Evolutionary conservation across 345 rosid genomes (phyloP), one percentile per base, ranked within the genome.

Genomic region (Moringa oleifera): DNA sequence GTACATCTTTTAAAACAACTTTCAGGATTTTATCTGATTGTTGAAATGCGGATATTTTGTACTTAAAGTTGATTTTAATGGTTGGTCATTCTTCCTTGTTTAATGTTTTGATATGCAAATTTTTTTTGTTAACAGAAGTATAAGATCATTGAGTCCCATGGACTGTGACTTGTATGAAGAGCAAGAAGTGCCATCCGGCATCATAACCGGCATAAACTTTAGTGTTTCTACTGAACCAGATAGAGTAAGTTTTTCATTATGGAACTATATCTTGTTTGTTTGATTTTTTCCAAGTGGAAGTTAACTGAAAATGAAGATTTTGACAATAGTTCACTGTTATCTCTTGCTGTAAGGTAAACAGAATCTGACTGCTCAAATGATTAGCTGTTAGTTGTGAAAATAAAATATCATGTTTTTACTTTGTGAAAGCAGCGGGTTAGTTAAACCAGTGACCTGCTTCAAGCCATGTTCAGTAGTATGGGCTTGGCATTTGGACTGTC

Each of bases 201-300:
- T 63, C n/a, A 17, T 85, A 57, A 77, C 63, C 20, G 67, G 79
- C 25, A 50, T 85, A 51, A 62, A 25, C 33, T 77, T 85, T 59
- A 68, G 75, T 66, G 61, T 85, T 76, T 71, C 79, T 20, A 74
- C 71, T 2, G 76, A 80, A 20, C 37, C 58, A 53, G 87, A 85
- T 58, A 72, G 55, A 22, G 91, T 82, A 55, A 69, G 76, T 64
- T 19, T 36, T 8, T 6, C 17, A 25, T 19, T 23, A 9, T 49
- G n/a, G 18, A 28, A 16, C 57, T 41, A 59, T 18, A 54, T 58
- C 63, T 37, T 7, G 17, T 49, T 67, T 68, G 20, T 66, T 57
- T 57, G 55, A 23, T 9, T 20, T 23, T 4, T n/a, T n/a, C n/a
- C n/a, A 17, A 50, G 31, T 23, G 21, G 58, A 10, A 19, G 25